A percentile compares a stretch with the other conserved stretches of the same genome.
These are phyloP conservation scores for Ceratocystis papillata DNA, from an alignment of 2,329 filamentous ascomycete species.

Conservation along the genomic window DNA sequence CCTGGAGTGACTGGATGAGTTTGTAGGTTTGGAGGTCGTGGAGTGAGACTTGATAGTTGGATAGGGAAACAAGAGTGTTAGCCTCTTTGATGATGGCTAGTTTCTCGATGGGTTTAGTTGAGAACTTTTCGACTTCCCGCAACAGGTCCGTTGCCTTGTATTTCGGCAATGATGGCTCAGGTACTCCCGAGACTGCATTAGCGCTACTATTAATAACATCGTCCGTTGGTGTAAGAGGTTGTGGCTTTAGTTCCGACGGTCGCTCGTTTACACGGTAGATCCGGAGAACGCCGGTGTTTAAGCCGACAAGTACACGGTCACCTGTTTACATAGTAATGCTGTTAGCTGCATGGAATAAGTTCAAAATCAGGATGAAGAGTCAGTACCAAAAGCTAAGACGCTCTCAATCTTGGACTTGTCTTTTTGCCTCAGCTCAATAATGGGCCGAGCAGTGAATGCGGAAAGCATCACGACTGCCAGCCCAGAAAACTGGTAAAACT, in stretches of 20 bases:
- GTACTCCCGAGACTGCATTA: conserved; percentile 4
- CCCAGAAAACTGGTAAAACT: conserved; percentile 32
- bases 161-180: conserved; percentile 25
- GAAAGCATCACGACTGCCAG: conserved; percentile 67
- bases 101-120: conserved; percentile 79
- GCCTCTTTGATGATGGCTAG: conserved; percentile 93
- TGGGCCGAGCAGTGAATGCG: conserved; percentile 89
- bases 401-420: conserved; percentile 98
- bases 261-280: conserved; percentile 82
- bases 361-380: background rate
- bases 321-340: conserved; percentile 39
- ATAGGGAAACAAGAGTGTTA: conserved; percentile 79
- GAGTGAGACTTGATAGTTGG: conserved; percentile 78
- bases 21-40: conserved; percentile 81
- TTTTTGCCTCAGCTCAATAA: conserved; percentile 89
- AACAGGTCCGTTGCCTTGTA: conserved; percentile 66
- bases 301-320: conserved; percentile 80
- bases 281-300: conserved; percentile 78
- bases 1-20: conserved; percentile 64
- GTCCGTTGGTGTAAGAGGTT: conserved; percentile 4
- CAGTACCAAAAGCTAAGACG: conserved; percentile 73
- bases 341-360: conserved; percentile 3
- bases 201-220: conserved; percentile 10
- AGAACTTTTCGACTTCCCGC: conserved; percentile 90
- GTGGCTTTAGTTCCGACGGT: conserved; percentile 26